Base-by-base conservation (phyloP, 306 rosid species). In the Corylus heterophylla region DNA sequence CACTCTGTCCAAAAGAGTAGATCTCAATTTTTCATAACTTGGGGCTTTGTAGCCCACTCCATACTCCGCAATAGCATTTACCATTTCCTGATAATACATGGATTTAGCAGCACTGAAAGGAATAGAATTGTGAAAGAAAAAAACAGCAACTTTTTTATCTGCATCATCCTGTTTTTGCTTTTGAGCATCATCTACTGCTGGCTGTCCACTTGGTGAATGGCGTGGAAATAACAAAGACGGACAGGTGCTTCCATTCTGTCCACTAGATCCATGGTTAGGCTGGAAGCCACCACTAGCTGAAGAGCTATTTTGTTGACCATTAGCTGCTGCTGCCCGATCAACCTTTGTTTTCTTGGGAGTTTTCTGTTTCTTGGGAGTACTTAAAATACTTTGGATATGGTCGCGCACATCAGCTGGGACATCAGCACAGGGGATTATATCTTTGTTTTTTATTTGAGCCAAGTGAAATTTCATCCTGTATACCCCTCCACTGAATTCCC, bases 381-480 rank as follows among this genome's bases (percentile, higher is more conserved):
- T 88, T 71, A 92, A 67, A 78, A 90, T 83, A 44, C 83, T 89
- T 76, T 77, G 86, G 83, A 92, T 90, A 74, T 75, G 89, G 83
- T 88, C 90, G 18, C 88, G 84, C 54, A 90, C 97, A 69, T 88
- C 85, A 25, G 75, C 78, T 13, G 97, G 94, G 69, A 90, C 94
- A 76, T 87, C 86, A 2, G 93, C 52, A 72, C 93, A 89, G 18
- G 93, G 94, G 68, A 92, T 80, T 55, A 92, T 87, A 73, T 90
- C 97, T 79, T 92, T 92, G 88, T 92, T 92, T 85, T 90, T 86
- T 8, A 90, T 85, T 87, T 90, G 94, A 76, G 97, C 93, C 66
- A 90, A 86, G 88, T 92, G 97, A 83, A 92, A 92, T 81, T 92
- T 92, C 97, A 92, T 92, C 79, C 90, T 89, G 77, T 92, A 90